Evolutionary conservation across 2,329 filamentous ascomycete species (phyloP), one percentile per base, ranked within the genome.

Genomic region (Colletotrichum sp.): DNA sequence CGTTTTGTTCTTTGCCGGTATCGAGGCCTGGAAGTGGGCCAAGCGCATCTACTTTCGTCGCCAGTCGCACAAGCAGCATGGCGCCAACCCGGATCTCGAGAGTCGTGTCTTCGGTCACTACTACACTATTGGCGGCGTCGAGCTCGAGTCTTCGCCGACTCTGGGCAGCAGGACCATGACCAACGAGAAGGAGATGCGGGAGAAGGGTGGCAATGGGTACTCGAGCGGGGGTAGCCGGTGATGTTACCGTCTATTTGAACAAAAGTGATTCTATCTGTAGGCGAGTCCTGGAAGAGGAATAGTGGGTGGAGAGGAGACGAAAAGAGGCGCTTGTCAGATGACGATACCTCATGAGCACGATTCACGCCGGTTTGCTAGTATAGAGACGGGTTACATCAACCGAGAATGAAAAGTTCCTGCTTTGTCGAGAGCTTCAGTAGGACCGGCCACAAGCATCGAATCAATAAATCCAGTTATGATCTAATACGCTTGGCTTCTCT

Each of bases 1-100:
- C 0, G 72, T 89, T 1, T 79, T 92, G n/a, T 93, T 92, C 84
- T 91, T 93, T 78, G 71, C 86, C 0, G 91, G 91, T 7, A 86
- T 91, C 6, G 91, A 93, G 80, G 71, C 81, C 0, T 93, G 90
- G 90, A 92, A 92, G 81, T 90, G 87, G 85, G 83, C 80, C 5
- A 92, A 93, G 86, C 85, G 91, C 18, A 71, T 85, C n/a, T 86
- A 83, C 73, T 84, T 82, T 77, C 82, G 84, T 10, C 82, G 83
- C 28, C 80, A 80, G 60, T 81, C 80, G 4, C 68, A 57, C 71
- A 80, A 80, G 71, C 49, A 77, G 63, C 71, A 63, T 12, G 67
- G 77, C 0, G 78, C 72, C n/a, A 78, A 79, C 12, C 30, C 70
- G 9, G 82, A 85, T 59, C 59, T 84, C 3, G 83, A 85, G 76